Conservation (phyloP, 257 asterid species). For the Paraleonurus japonicus region DNA sequence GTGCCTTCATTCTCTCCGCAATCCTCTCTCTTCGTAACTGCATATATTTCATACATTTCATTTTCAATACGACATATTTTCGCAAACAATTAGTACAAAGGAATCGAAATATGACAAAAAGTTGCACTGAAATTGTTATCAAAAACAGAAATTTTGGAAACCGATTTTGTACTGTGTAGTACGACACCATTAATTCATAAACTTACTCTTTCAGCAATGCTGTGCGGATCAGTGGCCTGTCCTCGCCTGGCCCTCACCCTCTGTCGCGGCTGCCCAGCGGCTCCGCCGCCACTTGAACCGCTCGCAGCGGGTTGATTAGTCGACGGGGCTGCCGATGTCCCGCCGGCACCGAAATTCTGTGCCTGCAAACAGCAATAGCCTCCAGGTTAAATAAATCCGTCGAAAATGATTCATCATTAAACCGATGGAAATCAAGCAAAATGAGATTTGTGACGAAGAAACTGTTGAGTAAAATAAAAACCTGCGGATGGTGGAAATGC, state of each 20-base stretch:
- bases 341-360: conserved; percentile 43
- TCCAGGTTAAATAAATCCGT: background rate
- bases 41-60: conserved; percentile 38
- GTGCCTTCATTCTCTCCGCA: conserved; percentile 94
- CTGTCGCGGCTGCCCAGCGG: conserved; percentile 77
- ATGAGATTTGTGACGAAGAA: background rate
- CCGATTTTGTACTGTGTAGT: conserved; percentile 31
- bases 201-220: conserved; percentile 93
- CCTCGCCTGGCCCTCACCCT: conserved; percentile 97
- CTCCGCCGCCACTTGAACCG: conserved; percentile 61
- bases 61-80: conserved; percentile 22
- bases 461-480: conserved; percentile 1
- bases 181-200: conserved; percentile 8
- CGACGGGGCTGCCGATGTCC: conserved; percentile 33
- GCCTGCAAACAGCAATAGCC: conserved; percentile 26
- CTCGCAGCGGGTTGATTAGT: conserved; percentile 54
- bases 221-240: conserved; percentile 98
- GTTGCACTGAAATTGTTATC: conserved; percentile 19
- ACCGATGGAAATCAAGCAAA: background rate
- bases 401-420: background rate
- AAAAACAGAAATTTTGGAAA: conserved; percentile 10
- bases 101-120: conserved; percentile 26
- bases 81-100: conserved; percentile 2
- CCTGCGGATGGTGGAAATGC: conserved; percentile 68
- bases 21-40: conserved; percentile 99